phyloP scores from a whole-genome alignment of 805 yeast species.

The Sungouiella blattae region DNA sequence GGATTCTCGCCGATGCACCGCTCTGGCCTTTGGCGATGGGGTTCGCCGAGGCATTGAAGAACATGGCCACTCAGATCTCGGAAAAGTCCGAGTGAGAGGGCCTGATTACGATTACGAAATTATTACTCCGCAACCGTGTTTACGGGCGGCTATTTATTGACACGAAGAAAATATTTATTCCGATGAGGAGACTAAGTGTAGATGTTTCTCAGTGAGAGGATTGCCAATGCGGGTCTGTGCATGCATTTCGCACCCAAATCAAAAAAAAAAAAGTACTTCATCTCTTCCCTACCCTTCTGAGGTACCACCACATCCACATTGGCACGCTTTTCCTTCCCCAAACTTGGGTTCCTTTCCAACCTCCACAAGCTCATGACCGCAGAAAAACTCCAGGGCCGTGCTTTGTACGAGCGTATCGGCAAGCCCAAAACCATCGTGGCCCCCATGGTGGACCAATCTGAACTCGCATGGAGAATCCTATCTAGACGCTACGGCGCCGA shows the following conservation, averaged over 20 bases:
- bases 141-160: background rate
- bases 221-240: no score
- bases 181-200: no score
- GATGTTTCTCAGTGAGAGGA: no score
- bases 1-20: constrained; percentile 80
- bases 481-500: constrained; percentile 90
- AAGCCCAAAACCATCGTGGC: constrained; percentile 84
- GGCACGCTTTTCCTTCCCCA: background rate
- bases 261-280: background rate
- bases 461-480: constrained; percentile 89
- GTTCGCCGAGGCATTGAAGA: constrained; percentile 75
- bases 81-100: no score
- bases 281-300: background rate
- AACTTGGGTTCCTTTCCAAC: constrained; percentile 1
- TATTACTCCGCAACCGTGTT: no score
- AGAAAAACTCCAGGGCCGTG: constrained; percentile 50
- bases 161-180: background rate
- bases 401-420: constrained; percentile 65
- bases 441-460: constrained; percentile 98
- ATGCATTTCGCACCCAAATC: no score
- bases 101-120: no score
- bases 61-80: constrained; percentile 36
- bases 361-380: constrained; percentile 10
- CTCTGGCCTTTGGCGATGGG: constrained; percentile 81
- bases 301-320: background rate